These are phyloP conservation scores for Monosporascus ibericus DNA, from an alignment of 2,329 filamentous ascomycete species.

Conservation along the genomic window DNA sequence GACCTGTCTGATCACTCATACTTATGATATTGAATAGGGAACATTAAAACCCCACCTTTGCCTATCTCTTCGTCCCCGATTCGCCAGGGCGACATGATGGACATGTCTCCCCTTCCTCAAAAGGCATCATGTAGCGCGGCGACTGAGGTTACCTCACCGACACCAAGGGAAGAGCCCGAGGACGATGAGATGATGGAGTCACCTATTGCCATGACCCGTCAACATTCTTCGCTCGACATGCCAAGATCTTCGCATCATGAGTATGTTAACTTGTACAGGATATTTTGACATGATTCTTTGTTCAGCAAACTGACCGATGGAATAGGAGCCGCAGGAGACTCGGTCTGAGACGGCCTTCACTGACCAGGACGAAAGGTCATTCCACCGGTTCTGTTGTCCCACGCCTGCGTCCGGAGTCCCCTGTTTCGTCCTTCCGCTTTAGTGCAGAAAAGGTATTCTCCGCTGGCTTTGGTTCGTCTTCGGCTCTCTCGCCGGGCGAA, in stretches of 20 bases:
- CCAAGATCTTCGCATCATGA: constrained; percentile 42
- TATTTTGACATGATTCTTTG: neutral
- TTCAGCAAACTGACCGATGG: constrained; percentile 15
- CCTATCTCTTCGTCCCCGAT: constrained; percentile 73
- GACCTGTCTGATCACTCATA: constrained; percentile 7
- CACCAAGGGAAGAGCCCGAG: constrained; percentile 45
- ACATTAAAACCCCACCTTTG: constrained; percentile 77
- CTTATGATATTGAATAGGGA: constrained; percentile 43
- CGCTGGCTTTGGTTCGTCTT: constrained; percentile 37
- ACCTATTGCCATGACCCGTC: constrained; percentile 43
- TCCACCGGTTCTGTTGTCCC: constrained; percentile 60
- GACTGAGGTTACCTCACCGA: constrained; percentile 66
- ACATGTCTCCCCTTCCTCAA: constrained; percentile 88
- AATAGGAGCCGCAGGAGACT: constrained; percentile 57
- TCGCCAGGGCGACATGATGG: constrained; percentile 71
- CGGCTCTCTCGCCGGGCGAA: constrained; percentile 66
- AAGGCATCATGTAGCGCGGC: constrained; percentile 65
- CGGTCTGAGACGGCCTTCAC: constrained; percentile 64
- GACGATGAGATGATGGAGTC: constrained; percentile 51
- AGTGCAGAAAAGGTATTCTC: constrained; percentile 37
- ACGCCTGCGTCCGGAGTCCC: constrained; percentile 55
- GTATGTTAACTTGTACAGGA: constrained; percentile 34
- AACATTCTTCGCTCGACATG: constrained; percentile 36
- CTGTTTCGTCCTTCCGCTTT: constrained; percentile 71
- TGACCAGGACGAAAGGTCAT: constrained; percentile 69